Evolutionary conservation across 768 basidiomycete genomes (phyloP).

Genomic region (Mycena venus): DNA sequence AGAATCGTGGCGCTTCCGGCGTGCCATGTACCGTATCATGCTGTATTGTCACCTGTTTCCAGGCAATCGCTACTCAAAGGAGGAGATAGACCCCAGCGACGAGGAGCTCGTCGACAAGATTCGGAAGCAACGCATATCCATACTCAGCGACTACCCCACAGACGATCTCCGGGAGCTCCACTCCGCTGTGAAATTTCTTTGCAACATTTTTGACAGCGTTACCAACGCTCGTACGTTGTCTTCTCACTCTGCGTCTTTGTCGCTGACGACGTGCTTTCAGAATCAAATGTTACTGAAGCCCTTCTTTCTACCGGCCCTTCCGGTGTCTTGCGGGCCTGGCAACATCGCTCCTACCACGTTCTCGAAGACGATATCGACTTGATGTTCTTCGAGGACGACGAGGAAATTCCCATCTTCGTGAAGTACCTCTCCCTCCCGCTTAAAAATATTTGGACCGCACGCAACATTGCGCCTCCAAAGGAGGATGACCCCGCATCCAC

Average conservation of each 20-base stretch:
- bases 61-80: neutral
- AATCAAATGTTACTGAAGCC: neutral
- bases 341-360: neutral
- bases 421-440: slow-evolving; percentile 11
- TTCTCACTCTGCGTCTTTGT: neutral
- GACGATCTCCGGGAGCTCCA: neutral
- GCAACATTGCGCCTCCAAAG: slow-evolving; percentile 6
- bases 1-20: neutral
- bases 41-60: neutral
- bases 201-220: neutral
- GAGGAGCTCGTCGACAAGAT: neutral
- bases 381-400: neutral
- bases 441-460: neutral
- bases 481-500: slow-evolving; percentile 15
- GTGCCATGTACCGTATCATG: slow-evolving; percentile 1
- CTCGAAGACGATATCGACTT: neutral
- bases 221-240: neutral
- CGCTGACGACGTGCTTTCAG: neutral
- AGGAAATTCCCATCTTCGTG: neutral
- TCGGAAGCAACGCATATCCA: neutral
- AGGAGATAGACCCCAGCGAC: neutral
- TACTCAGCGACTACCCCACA: slow-evolving; percentile 2
- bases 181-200: neutral
- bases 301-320: slow-evolving; percentile 16
- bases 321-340: neutral